A percentile compares a stretch with the other conserved stretches of the same genome.
These are phyloP conservation scores for Gypsophila paniculata DNA, from an alignment of 179 eudicot genomes.

Conservation along the genomic window DNA sequence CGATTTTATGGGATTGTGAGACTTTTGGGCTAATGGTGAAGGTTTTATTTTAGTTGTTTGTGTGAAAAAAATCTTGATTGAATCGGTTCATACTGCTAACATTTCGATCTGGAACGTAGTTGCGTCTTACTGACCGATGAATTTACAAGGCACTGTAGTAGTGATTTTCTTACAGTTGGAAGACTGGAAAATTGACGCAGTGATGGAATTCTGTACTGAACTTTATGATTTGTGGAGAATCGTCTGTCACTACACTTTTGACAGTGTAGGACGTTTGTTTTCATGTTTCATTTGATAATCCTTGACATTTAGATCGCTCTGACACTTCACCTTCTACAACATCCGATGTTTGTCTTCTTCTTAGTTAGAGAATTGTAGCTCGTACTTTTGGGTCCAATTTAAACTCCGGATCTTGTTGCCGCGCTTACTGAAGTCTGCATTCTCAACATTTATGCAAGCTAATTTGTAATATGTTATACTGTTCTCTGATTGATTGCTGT, in stretches of 20 bases:
- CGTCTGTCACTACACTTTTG: not conserved
- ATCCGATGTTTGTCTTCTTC: no score
- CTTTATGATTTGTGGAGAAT: conserved; percentile 1
- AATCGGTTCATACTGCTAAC: not conserved
- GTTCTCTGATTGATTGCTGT: not conserved
- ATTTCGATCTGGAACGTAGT: not conserved
- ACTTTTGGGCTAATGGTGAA: no score
- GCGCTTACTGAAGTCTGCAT: not conserved
- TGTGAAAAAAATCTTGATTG: no score
- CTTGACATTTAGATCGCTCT: not conserved
- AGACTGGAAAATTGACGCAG: not conserved
- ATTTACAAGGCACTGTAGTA: not conserved
- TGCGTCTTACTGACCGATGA: not conserved
- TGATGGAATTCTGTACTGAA: not conserved
- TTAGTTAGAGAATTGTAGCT: conserved; percentile 3
- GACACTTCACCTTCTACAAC: no score
- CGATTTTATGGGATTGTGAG: no score
- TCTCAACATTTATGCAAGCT: not conserved
- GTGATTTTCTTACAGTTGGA: not conserved
- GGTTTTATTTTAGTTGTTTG: no score
- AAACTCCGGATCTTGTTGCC: not conserved
- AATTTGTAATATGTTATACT: conserved; percentile 2
- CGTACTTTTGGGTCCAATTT: no score
- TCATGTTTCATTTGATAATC: not conserved
- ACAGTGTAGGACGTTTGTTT: not conserved